These are phyloP conservation scores for Sphagnum tenellum DNA, from an alignment of 225 moss, liverwort and hornwort genomes.

Conservation along the genomic window DNA sequence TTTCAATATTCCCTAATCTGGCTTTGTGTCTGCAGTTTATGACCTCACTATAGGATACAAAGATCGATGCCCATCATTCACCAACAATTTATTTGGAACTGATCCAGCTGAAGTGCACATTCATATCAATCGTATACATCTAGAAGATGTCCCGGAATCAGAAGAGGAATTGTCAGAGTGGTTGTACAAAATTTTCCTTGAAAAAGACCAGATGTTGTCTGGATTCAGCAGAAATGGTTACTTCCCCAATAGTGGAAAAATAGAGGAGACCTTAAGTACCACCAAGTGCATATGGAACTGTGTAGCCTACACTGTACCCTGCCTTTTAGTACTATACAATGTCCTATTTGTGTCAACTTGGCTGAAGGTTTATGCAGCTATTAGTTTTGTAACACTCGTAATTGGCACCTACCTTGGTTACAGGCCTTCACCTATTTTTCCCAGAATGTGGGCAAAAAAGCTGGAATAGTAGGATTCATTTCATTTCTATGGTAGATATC, in stretches of 20 bases:
- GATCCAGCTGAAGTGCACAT: conserved; percentile 98
- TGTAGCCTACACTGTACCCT: conserved; percentile 15
- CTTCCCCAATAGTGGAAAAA: conserved; percentile 48
- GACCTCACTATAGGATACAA: conserved; percentile 93
- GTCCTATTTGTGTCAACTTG: conserved; percentile 43
- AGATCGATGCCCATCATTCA: conserved; percentile 76
- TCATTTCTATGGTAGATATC: too few species aligned
- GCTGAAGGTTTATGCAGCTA: conserved; percentile 49
- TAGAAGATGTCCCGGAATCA: conserved; percentile 53
- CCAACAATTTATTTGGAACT: conserved; percentile 87
- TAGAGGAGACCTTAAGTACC: conserved; percentile 46
- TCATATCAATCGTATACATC: conserved; percentile 68
- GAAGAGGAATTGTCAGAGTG: conserved; percentile 62
- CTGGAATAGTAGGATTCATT: too few species aligned
- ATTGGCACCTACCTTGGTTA: conserved; percentile 11
- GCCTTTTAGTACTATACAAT: conserved; percentile 26
- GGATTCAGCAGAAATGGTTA: conserved; percentile 52
- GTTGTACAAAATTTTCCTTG: conserved; percentile 65
- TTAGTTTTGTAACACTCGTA: conserved; percentile 34
- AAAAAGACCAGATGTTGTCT: conserved; percentile 63
- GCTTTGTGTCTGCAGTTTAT: conserved; percentile 55
- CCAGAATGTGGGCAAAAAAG: too few species aligned
- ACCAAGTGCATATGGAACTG: conserved; percentile 37
- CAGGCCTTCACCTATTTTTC: too few species aligned
- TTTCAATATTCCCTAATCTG: too few species aligned